These are phyloP conservation scores for Fagopyrum tataricum DNA, from an alignment of 148 eudicot genomes.

Conservation along the genomic window DNA sequence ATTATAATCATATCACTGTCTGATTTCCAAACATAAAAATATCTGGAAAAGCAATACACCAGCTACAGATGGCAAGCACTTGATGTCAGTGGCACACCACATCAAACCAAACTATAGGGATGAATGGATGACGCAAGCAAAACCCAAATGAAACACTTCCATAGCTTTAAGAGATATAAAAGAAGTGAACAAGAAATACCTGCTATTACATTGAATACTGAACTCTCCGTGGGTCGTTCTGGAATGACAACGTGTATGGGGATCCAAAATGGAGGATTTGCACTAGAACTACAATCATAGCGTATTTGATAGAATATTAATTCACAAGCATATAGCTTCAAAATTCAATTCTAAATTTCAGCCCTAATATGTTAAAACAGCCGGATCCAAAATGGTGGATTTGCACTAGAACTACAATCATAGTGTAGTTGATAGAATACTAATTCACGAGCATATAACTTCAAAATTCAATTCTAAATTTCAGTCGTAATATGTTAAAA, in stretches of 20 bases:
- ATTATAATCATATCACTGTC: not conserved
- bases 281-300: slow-evolving; percentile 64
- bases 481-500: not conserved
- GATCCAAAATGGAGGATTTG: slow-evolving; percentile 97
- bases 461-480: not conserved
- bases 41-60: not conserved
- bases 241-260: slow-evolving; percentile 94
- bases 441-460: not conserved
- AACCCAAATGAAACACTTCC: not conserved
- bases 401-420: slow-evolving; percentile 76
- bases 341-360: not conserved
- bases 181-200: slow-evolving; percentile 35
- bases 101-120: not conserved
- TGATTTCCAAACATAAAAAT: not conserved
- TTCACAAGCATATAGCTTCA: not conserved
- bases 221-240: slow-evolving; percentile 96
- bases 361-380: not conserved
- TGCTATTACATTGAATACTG: slow-evolving; percentile 94
- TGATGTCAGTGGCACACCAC: not conserved
- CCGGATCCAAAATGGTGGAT: slow-evolving; percentile 99
- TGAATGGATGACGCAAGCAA: not conserved
- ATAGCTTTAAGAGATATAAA: not conserved
- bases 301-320: not conserved
- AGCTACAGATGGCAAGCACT: not conserved
- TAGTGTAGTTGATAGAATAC: not conserved